phyloP scores from a whole-genome alignment of 108 stramenopile species.

The Nitzschia palea region DNA sequence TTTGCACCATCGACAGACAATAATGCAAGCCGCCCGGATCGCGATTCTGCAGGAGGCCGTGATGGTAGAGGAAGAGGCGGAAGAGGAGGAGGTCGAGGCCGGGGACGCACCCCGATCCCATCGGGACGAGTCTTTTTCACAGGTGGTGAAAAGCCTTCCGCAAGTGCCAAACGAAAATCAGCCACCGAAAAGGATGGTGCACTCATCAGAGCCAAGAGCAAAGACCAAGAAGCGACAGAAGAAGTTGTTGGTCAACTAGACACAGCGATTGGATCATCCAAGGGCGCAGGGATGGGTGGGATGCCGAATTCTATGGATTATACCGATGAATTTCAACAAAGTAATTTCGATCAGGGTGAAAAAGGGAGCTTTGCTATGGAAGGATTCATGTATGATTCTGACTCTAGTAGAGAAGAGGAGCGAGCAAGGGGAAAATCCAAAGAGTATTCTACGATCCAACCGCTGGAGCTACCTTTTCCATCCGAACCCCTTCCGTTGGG shows the following conservation, averaged over 20 bases:
- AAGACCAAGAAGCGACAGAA: slow-evolving; percentile 53
- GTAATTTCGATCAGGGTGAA: slow-evolving; percentile 27
- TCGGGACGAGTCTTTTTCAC: slow-evolving; percentile 81
- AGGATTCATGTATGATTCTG: slow-evolving; percentile 74
- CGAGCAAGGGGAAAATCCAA: slow-evolving; percentile 12
- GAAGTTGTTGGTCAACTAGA: slow-evolving; percentile 81
- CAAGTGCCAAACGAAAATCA: background rate
- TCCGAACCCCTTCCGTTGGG: background rate
- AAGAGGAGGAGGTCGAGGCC: slow-evolving; percentile 48
- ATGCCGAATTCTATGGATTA: background rate
- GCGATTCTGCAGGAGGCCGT: slow-evolving; percentile 41
- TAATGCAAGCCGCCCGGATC: slow-evolving; percentile 7
- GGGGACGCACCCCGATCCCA: slow-evolving; percentile 52
- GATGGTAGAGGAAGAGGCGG: slow-evolving; percentile 34
- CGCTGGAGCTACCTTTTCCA: slow-evolving; percentile 33
- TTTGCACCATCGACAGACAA: slow-evolving; percentile 12
- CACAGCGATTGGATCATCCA: slow-evolving; percentile 43
- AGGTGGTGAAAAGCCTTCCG: slow-evolving; percentile 35
- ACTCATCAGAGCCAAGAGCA: slow-evolving; percentile 5
- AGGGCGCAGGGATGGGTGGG: background rate
- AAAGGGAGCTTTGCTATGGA: slow-evolving; percentile 21
- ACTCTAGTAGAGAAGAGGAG: slow-evolving; percentile 69
- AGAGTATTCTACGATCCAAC: slow-evolving; percentile 17
- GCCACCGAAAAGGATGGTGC: slow-evolving; percentile 20
- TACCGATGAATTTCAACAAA: slow-evolving; percentile 18